These are phyloP conservation scores for Juncus inflexus DNA, from an alignment of 176 grass and related monocot genomes.

Conservation along the genomic window DNA sequence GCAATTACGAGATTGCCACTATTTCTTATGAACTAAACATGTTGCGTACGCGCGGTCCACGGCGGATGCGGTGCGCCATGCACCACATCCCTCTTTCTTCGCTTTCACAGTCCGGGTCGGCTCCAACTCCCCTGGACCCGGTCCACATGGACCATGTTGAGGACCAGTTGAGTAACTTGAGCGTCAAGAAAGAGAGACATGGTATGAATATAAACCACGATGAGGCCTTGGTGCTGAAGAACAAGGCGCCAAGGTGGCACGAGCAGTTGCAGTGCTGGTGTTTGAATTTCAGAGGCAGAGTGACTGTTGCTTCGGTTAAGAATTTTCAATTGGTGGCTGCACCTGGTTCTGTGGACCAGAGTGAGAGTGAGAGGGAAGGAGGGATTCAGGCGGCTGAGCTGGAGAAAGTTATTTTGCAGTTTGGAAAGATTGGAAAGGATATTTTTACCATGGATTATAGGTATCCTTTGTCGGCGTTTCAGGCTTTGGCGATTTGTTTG, in stretches of 20 bases:
- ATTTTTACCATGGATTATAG: constrained; percentile 97
- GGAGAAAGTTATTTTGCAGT: constrained; percentile 92
- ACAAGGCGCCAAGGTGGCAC: constrained; percentile 92
- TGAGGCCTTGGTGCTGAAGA: constrained; percentile 67
- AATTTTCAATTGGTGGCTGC: constrained; percentile 89
- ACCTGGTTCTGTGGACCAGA: constrained; percentile 44
- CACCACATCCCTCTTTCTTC: constrained; percentile 63
- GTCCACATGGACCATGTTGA: constrained; percentile 64
- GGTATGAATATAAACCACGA: constrained; percentile 19
- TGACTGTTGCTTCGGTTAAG: constrained; percentile 93
- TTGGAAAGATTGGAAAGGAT: constrained; percentile 97
- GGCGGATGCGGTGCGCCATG: constrained; percentile 96
- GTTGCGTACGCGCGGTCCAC: constrained; percentile 85
- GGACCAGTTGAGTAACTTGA: constrained; percentile 39
- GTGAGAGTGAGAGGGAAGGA: constrained; percentile 2
- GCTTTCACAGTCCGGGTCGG: constrained; percentile 56
- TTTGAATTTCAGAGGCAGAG: constrained; percentile 93
- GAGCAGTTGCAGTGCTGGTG: constrained; percentile 99
- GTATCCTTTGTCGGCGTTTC: constrained; percentile 86
- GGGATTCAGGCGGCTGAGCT: constrained; percentile 52
- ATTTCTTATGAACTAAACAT: constrained; percentile 89
- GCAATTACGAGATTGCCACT: constrained; percentile 77
- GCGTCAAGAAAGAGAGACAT: constrained; percentile 49
- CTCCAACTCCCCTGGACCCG: constrained; percentile 62
- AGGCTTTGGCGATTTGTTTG: constrained; percentile 91